Evolutionary conservation across 2,329 filamentous ascomycete species (phyloP), one percentile per base, ranked within the genome.

Genomic region (Aspergillus pseudoglaucus): DNA sequence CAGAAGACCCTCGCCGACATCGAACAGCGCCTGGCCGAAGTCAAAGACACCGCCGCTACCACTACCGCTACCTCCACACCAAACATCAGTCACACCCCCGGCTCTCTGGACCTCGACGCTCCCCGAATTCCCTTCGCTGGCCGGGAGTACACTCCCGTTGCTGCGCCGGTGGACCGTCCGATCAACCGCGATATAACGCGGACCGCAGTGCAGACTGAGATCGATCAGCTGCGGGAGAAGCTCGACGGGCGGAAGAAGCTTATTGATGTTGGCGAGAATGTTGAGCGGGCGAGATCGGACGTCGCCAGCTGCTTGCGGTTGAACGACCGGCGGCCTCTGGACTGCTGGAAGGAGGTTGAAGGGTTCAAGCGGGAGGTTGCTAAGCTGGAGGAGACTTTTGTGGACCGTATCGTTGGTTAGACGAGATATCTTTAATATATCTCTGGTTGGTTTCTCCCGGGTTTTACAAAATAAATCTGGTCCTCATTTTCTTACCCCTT

Each of bases 291-390:
- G 17, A 85, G 89, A 69, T 76, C 81, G 57, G 82, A 84, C 50
- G 83, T 96, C 47, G 81, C 93, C 53, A 79, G 80, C 59, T 97
- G 91, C 68, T 75, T 97, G 75, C 77, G 87, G 53, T 78, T 85
- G 62, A 85, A 96, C 68, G 90, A 96, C 71, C 79, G 89, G 55
- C 80, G 89, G 68, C 90, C 91, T 66, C 75, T 96, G 65, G 88
- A 96, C 75, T 97, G 91, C 79, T 96, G 88, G 87, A 80, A 84
- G 70, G 90, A 96, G 79, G 89, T 96, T 20, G 86, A 94, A 74
- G 77, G 76, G 17, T 97, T 97, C 71, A 95, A 90, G 81, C 79
- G 80, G 60, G 88, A 95, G 77, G 90, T 97, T 44, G 82, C 87
- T 58, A 83, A 82, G 73, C 70, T 96, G 70, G 91, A 96, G 80